phyloP scores from a whole-genome alignment of 768 basidiomycete species.

The Amanita molliuscula region DNA sequence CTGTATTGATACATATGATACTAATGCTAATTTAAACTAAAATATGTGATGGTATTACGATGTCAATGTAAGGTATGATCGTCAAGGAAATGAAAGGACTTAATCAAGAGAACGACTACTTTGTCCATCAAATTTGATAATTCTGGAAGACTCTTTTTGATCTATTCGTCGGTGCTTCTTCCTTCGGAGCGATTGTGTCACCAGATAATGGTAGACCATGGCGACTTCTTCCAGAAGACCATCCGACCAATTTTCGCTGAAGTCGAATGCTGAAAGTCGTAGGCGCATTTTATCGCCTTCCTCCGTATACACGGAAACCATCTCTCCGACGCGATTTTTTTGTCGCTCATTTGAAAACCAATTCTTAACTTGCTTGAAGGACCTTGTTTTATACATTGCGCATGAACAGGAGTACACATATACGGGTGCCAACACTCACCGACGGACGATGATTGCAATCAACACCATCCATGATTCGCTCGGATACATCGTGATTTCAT shows the following conservation, averaged over 20 bases:
- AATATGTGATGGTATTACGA: constrained; percentile 1
- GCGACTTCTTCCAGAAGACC: constrained; percentile 51
- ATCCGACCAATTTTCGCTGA: constrained; percentile 50
- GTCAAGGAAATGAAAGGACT: constrained; percentile 1
- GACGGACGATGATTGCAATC: constrained; percentile 44
- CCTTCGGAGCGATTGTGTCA: constrained; percentile 20
- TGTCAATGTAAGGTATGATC: constrained; percentile 1
- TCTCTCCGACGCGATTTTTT: constrained; percentile 30
- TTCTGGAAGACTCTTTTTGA: not conserved
- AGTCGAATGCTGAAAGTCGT: constrained; percentile 34
- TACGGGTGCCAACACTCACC: constrained; percentile 23
- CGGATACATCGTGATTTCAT: constrained; percentile 58
- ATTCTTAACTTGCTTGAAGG: constrained; percentile 53
- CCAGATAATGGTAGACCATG: constrained; percentile 43
- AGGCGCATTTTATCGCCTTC: constrained; percentile 37
- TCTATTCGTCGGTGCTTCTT: constrained; percentile 4
- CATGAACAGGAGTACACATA: constrained; percentile 3
- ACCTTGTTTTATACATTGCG: constrained; percentile 19
- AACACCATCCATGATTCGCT: constrained; percentile 51
- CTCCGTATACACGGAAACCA: constrained; percentile 24
- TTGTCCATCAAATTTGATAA: constrained; percentile 4
- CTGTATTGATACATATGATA: constrained; percentile 2
- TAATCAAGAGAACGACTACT: constrained; percentile 4
- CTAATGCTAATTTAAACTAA: constrained; percentile 9
- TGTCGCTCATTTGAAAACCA: constrained; percentile 62